Base-by-base conservation (phyloP, 345 rosid genomes). In the Citrus glauca region DNA sequence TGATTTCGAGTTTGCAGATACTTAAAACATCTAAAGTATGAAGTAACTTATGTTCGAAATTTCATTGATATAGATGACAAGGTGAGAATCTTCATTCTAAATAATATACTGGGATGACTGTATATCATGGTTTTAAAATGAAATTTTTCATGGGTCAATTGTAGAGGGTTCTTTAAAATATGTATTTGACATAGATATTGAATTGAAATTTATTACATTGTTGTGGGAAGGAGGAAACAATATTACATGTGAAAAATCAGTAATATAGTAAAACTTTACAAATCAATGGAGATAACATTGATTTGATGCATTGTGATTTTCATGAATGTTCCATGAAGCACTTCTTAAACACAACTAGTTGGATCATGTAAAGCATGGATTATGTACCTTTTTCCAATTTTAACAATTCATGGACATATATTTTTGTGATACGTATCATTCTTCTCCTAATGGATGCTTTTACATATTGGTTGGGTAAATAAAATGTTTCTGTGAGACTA, bases 21-120 rank as follows among this genome's bases (percentile, higher is more conserved):
- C 80, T 87, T 95, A 2, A 76, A 65, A 4, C 89, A 92, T 79
- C 74, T 94, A 86, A 89, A 88, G 68, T 92, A 90, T 81, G 98
- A 93, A 71, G 93, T 93, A 77, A 89, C 78, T 32, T 92, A 85
- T 79, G 94, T 92, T 3, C 74, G 99, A 38, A 95, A 95, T 83
- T 93, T 95, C 80, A 95, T 98, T 1, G 97, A 95, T 80, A 89
- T 92, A 62, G 97, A 95, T 82, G 99, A 93, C 77, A 96, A 96
- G 97, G 97, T 88, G 40, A 77, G 86, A 50, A 50, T 40, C 66
- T 64, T 32, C 61, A 33, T 40, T 63, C 25, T 20, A 27, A 53
- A 72, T 24, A 35, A 64, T 13, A 22, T n/a, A 0, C 33, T 32
- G 64, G 38, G 37, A 56, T 74, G 13, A 4, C 33, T 60, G 24